Evolutionary conservation across 176 grass and related monocot genomes (phyloP).

Genomic region (Oryza meyeriana): DNA sequence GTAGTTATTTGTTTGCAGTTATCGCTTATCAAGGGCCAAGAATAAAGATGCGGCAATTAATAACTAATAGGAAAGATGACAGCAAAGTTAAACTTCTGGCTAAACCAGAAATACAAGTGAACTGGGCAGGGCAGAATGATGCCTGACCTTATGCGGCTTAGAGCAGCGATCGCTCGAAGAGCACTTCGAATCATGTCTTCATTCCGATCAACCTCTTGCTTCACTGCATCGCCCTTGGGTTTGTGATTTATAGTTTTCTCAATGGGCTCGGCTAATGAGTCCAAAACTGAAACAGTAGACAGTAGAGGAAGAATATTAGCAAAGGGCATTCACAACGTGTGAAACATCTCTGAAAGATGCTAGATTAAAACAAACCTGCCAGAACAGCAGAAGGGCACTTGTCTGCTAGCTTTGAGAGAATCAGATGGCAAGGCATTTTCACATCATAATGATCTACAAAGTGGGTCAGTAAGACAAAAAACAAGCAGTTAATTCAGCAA

Average conservation of each 20-base stretch:
- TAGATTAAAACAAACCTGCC: conserved; percentile 55
- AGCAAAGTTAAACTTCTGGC: neutral
- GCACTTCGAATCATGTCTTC: conserved; percentile 99
- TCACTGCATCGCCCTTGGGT: conserved; percentile 94
- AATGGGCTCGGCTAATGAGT: conserved; percentile 90
- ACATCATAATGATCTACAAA: conserved; percentile 97
- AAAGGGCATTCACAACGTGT: neutral
- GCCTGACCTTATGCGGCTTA: conserved; percentile 74
- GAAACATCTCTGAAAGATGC: neutral
- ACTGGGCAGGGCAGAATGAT: neutral
- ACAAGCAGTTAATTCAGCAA: neutral
- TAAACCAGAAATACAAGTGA: neutral
- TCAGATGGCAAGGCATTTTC: conserved; percentile 98
- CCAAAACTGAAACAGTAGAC: conserved; percentile 65
- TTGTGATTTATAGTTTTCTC: conserved; percentile 88
- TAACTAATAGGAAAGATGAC: neutral
- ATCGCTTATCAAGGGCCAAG: neutral
- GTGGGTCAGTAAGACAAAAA: neutral
- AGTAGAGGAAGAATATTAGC: conserved; percentile 22
- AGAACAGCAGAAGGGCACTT: conserved; percentile 97
- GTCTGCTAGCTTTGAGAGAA: conserved; percentile 97
- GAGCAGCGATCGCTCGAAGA: conserved; percentile 78
- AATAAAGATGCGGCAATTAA: neutral
- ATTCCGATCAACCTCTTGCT: conserved; percentile 93
- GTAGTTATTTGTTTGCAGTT: neutral